These are phyloP conservation scores for Hyparrhenia diplandra DNA, from an alignment of 176 grass and related monocot species.

Conservation along the genomic window DNA sequence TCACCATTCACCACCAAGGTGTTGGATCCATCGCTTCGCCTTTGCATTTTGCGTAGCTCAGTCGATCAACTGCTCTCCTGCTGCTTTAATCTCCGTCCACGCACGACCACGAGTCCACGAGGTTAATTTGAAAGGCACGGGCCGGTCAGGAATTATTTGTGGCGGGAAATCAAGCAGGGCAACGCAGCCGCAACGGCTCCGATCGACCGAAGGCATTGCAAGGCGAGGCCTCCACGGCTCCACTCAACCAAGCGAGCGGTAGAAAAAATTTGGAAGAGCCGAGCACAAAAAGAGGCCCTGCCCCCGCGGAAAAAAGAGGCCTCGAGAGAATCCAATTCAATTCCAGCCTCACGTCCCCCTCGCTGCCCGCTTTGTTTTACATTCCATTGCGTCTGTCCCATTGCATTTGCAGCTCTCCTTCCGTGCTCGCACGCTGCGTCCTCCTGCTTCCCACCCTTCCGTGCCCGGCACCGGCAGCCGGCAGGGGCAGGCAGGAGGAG, in stretches of 20 bases:
- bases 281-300: not conserved
- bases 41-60: not conserved
- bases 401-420: not conserved
- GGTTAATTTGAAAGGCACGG: not conserved
- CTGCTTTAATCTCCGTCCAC: not conserved
- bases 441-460: not conserved
- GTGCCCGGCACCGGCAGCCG: not conserved
- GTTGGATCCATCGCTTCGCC: not conserved
- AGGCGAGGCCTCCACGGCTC: slow-evolving; percentile 1
- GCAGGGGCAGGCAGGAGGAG: not conserved
- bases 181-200: not conserved
- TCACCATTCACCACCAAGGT: not conserved
- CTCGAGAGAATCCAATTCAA: slow-evolving; percentile 47
- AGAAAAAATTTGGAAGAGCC: not conserved
- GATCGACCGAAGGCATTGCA: not conserved
- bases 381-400: not conserved
- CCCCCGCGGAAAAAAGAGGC: slow-evolving; percentile 5
- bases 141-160: slow-evolving; percentile 22
- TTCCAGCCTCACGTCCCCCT: slow-evolving; percentile 7
- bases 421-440: not conserved
- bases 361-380: not conserved
- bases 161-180: slow-evolving; percentile 27
- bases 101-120: not conserved
- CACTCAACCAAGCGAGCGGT: slow-evolving; percentile 5
- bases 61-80: not conserved